phyloP scores from a whole-genome alignment of 2,329 filamentous ascomycete genomes.

The Botryotinia convoluta region DNA sequence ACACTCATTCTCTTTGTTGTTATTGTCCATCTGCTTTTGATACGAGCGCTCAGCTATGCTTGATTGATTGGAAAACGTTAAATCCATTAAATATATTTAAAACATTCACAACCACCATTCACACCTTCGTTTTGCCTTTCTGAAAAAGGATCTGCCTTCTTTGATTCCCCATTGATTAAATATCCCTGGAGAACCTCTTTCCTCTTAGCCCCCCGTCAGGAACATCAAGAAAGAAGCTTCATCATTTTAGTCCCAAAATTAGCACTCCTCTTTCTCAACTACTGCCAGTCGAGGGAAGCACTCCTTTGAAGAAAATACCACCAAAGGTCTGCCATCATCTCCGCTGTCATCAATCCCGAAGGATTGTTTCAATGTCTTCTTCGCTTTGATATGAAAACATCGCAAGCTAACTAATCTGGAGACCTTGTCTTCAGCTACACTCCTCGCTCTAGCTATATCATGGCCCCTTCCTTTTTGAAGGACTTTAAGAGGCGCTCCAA shows the following conservation, averaged over 20 bases:
- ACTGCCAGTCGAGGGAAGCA: not conserved
- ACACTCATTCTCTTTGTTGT: not conserved
- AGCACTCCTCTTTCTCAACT: not conserved
- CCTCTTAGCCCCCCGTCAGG: not conserved
- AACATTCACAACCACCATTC: not conserved
- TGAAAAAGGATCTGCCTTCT: slow-evolving; percentile 12
- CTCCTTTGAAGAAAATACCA: not conserved
- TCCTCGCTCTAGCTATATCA: slow-evolving; percentile 33
- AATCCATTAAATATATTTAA: not conserved
- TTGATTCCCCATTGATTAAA: not conserved
- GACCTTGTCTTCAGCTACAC: not conserved
- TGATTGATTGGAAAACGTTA: not conserved
- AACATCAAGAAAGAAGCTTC: slow-evolving; percentile 14
- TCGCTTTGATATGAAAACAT: not conserved
- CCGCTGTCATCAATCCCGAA: not conserved
- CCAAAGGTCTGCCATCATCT: slow-evolving; percentile 3
- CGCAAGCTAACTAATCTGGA: not conserved
- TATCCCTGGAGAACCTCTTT: slow-evolving; percentile 12
- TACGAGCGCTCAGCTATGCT: not conserved
- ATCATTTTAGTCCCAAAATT: slow-evolving; percentile 6
- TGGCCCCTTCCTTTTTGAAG: slow-evolving; percentile 68
- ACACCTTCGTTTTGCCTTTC: not conserved
- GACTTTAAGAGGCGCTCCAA: slow-evolving; percentile 74
- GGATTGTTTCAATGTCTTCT: not conserved
- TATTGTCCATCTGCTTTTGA: no score